Percentiles rank a stretch among this genome's conserved stretches.
These are phyloP conservation scores for Coniferiporia sulphurascens DNA, from an alignment of 1,284 basidiomycete species.

Conservation along the genomic window DNA sequence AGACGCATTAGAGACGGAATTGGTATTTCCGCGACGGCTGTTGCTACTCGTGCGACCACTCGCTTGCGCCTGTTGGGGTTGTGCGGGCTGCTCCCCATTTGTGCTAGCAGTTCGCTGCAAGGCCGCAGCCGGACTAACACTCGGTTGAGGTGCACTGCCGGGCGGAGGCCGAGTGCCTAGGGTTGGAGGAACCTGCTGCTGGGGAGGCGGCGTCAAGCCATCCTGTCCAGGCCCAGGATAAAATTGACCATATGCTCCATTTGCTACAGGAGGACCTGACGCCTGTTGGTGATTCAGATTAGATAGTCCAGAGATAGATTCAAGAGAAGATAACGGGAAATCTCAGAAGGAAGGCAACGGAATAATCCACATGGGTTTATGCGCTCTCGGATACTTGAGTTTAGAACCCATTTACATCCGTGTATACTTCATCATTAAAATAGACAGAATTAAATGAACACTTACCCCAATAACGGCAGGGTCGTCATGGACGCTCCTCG, in stretches of 20 bases:
- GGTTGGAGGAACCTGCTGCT: conserved; percentile 23
- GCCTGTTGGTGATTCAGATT: conserved; percentile 24
- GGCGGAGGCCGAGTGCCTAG: conserved; percentile 21
- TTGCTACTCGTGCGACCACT: conserved; percentile 13
- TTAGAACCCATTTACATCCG: conserved; percentile 45
- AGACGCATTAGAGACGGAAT: conserved; percentile 62
- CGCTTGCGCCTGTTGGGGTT: conserved; percentile 14
- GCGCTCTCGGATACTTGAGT: conserved; percentile 48
- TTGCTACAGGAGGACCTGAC: conserved; percentile 29
- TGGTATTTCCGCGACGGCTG: conserved; percentile 21
- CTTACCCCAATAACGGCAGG: conserved; percentile 72
- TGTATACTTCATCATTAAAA: conserved; percentile 38
- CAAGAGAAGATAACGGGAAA: background rate
- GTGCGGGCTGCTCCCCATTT: conserved; percentile 22
- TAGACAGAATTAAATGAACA: conserved; percentile 23
- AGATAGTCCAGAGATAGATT: background rate
- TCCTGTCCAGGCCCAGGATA: conserved; percentile 7
- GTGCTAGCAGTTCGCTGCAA: conserved; percentile 20
- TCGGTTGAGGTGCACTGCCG: conserved; percentile 22
- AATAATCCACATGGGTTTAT: conserved; percentile 46
- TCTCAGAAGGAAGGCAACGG: conserved; percentile 44
- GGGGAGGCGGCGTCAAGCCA: conserved; percentile 8
- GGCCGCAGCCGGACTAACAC: conserved; percentile 22
- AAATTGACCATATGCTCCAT: conserved; percentile 13
- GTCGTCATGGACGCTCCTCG: conserved; percentile 65